Evolutionary conservation across 305 asterid species (phyloP).

Genomic region (Striga hermonthica): DNA sequence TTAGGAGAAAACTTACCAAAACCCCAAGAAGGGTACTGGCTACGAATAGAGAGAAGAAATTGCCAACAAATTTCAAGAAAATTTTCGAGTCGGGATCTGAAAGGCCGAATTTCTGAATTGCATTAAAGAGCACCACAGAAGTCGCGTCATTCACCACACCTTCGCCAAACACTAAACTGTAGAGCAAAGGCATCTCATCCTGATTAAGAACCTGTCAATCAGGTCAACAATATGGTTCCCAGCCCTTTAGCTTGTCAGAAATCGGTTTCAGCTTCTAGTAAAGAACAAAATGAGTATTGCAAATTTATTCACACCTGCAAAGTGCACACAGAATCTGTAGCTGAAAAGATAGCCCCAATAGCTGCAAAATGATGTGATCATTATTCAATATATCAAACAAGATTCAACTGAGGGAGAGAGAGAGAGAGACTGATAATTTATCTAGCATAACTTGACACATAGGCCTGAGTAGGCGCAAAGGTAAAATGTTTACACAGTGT

Average conservation of each 20-base stretch:
- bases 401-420: too few relatives aligned
- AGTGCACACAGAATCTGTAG: conserved; percentile 90
- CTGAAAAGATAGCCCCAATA: conserved; percentile 79
- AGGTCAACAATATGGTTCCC: conserved; percentile 12
- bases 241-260: not conserved
- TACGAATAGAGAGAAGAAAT: conserved; percentile 47
- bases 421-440: too few relatives aligned
- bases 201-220: conserved; percentile 68
- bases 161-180: conserved; percentile 80
- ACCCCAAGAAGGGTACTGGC: conserved; percentile 74
- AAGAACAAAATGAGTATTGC: conserved; percentile 10
- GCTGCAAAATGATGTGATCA: conserved; percentile 37
- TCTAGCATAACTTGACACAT: not conserved
- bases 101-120: conserved; percentile 71
- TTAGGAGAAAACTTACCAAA: conserved; percentile 42
- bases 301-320: conserved; percentile 50
- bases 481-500: not conserved
- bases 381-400: too few relatives aligned
- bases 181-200: conserved; percentile 71
- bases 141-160: conserved; percentile 92
- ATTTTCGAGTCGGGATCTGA: conserved; percentile 38
- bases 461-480: not conserved
- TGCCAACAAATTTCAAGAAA: conserved; percentile 47
- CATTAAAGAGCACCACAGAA: conserved; percentile 74
- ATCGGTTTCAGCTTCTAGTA: not conserved